Evolutionary conservation across 208 protist genomes (phyloP).

Genomic region (Spongospora subterranea): DNA sequence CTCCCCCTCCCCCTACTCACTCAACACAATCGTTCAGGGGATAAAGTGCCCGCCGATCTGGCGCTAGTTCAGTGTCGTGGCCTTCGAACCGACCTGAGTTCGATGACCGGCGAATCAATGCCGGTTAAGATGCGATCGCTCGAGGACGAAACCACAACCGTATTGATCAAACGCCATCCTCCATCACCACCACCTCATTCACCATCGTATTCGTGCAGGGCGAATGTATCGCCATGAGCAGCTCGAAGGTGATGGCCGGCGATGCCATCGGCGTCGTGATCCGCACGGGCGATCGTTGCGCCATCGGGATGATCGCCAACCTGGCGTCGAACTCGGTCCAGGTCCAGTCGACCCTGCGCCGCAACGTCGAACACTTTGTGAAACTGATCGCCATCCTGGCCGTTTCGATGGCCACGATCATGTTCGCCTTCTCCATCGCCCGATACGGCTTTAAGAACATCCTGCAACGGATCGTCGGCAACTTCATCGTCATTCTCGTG

Average conservation of each 20-base stretch:
- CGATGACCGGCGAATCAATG: conserved; percentile 43
- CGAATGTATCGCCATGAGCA: conserved; percentile 76
- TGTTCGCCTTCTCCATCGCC: conserved; percentile 57
- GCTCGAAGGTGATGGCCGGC: conserved; percentile 75
- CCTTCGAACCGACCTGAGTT: conserved; percentile 13
- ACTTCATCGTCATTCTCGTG: conserved; percentile 75
- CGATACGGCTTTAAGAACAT: conserved; percentile 48
- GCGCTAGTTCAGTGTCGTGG: neutral
- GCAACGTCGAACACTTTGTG: conserved; percentile 79
- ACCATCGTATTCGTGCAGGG: neutral
- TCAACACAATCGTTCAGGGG: neutral
- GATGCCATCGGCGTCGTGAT: conserved; percentile 76
- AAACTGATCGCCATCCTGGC: conserved; percentile 49
- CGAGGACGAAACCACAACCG: too few species aligned
- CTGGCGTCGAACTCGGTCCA: conserved; percentile 62
- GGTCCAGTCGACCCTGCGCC: conserved; percentile 63
- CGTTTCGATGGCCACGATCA: neutral
- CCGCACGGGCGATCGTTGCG: conserved; percentile 79
- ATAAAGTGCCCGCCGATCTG: conserved; percentile 38
- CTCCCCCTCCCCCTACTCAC: neutral
- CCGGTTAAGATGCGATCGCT: conserved; percentile 33
- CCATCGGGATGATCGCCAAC: conserved; percentile 80
- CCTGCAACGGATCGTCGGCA: neutral
- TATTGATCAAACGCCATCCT: too few species aligned
- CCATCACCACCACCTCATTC: too few species aligned